phyloP scores from a whole-genome alignment of 1,139 yeast species.

The Magnusiomyces tetraspermus region DNA sequence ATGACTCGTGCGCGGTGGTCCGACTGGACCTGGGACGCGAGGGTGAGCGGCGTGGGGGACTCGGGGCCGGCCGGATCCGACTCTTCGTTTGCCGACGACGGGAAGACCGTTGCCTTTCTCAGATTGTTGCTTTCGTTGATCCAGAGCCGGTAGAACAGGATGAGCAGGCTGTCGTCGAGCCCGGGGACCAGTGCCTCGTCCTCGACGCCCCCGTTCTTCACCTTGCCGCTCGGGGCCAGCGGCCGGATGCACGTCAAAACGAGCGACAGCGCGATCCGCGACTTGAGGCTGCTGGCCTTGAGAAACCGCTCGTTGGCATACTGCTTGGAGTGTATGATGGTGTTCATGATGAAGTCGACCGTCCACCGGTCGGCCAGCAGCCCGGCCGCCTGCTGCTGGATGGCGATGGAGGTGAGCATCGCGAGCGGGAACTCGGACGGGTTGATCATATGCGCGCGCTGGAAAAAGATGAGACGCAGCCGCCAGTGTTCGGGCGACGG shows the following conservation, averaged over 20 bases:
- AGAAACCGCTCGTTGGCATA: constrained; percentile 13
- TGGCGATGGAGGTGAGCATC: constrained; percentile 22
- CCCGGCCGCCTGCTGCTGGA: constrained; percentile 30
- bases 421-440: constrained; percentile 31
- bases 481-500: constrained; percentile 33
- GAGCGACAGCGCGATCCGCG: constrained; percentile 23
- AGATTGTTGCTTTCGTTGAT: constrained; percentile 16
- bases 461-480: constrained; percentile 34
- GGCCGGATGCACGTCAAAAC: constrained; percentile 26
- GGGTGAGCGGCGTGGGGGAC: background rate
- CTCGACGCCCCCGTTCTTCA: constrained; percentile 19
- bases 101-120: constrained; percentile 14
- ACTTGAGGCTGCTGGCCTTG: constrained; percentile 21
- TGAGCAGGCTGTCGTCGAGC: constrained; percentile 1
- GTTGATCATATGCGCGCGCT: constrained; percentile 34
- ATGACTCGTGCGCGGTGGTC: constrained; percentile 17
- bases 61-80: constrained; percentile 17
- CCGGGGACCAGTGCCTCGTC: background rate
- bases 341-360: constrained; percentile 24
- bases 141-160: constrained; percentile 26
- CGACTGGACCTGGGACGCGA: constrained; percentile 10
- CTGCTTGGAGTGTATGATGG: constrained; percentile 27
- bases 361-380: constrained; percentile 24
- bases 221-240: constrained; percentile 18
- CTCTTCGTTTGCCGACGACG: constrained; percentile 20